Percentiles rank a stretch among this genome's conserved stretches.
Conservation (phyloP, 257 asterid species). For the Nicotiana undulata region DNA sequence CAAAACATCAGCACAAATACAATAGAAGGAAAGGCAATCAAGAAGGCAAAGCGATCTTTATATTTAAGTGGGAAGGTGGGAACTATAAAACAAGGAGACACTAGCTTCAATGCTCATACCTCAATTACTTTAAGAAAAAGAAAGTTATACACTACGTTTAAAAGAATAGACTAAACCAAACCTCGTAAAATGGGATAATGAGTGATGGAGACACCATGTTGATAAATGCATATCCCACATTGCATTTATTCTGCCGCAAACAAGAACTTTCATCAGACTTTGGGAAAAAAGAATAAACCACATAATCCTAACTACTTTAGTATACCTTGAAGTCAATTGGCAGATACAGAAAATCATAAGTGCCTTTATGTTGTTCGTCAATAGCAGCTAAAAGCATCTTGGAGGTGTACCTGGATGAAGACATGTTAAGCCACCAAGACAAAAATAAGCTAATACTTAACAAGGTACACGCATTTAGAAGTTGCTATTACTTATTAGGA, state of each 20-base stretch:
- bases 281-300: not conserved
- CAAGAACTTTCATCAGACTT: not conserved
- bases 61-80: not conserved
- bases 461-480: not conserved
- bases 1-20: not conserved
- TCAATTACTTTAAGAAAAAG: not conserved
- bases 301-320: not conserved
- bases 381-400: constrained; percentile 70
- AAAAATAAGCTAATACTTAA: not conserved
- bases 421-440: not conserved
- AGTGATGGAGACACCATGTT: constrained; percentile 62
- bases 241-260: constrained; percentile 70
- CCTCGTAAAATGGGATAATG: constrained; percentile 71
- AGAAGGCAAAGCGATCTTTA: not conserved
- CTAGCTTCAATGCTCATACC: not conserved
- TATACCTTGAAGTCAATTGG: constrained; percentile 83
- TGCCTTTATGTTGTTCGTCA: constrained; percentile 59
- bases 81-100: not conserved
- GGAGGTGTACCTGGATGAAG: constrained; percentile 56
- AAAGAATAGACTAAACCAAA: constrained; percentile 10
- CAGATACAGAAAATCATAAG: constrained; percentile 72
- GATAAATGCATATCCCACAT: constrained; percentile 86
- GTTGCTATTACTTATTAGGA: constrained; percentile 63
- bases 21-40: not conserved
- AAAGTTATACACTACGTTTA: not conserved